Evolutionary conservation across 257 asterid genomes (phyloP).

Genomic region (Solanum ahanhuiri): DNA sequence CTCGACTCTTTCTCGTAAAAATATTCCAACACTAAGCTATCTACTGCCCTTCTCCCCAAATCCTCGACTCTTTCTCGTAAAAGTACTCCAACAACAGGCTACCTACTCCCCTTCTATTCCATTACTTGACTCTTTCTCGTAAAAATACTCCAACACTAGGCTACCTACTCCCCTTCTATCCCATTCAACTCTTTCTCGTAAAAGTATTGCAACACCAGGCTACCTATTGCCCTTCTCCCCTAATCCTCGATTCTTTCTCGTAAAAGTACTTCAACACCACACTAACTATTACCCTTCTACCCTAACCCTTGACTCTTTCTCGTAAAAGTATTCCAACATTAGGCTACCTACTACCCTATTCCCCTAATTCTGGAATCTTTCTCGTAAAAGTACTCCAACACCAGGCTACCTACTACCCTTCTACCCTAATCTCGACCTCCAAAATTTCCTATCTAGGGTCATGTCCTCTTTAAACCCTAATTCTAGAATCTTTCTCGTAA

Average conservation of each 20-base stretch:
- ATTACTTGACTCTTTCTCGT: not conserved
- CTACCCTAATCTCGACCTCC: not conserved
- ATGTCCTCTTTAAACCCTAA: not conserved
- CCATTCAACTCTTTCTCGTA: not conserved
- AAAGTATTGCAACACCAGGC: not conserved
- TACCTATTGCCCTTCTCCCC: not conserved
- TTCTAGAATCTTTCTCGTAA: not conserved
- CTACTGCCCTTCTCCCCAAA: not conserved
- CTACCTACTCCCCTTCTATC: not conserved
- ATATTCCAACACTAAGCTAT: not conserved
- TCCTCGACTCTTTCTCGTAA: not conserved
- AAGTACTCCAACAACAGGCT: not conserved
- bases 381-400: not conserved
- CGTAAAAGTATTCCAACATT: not conserved
- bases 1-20: not conserved
- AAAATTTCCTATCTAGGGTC: not conserved
- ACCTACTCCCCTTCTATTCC: not conserved
- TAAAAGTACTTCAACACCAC: not conserved
- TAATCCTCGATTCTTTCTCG: not conserved
- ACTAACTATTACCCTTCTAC: not conserved
- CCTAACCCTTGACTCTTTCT: not conserved
- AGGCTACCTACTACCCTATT: not conserved
- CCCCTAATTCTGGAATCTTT: not conserved
- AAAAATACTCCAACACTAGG: not conserved
- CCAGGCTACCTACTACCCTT: too few species aligned